Base-by-base conservation (phyloP, 306 rosid species). In the Astragalus glycyphyllos region DNA sequence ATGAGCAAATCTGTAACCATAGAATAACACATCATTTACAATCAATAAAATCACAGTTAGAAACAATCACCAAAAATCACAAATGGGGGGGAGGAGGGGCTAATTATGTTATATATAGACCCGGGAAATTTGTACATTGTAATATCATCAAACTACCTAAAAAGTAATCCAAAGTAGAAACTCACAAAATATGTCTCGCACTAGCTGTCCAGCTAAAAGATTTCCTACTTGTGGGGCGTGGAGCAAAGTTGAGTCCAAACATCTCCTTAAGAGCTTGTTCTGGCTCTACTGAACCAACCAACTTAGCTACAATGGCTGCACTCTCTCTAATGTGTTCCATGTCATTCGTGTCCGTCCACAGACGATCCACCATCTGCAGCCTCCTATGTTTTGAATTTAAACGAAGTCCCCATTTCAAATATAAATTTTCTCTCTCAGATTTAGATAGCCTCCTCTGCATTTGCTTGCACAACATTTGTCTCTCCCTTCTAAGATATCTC, bases 191-290 rank as follows among this genome's bases (percentile, higher is more conserved):
- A 68, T 67, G 47, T 76, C 63, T 83, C 71, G 86, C 41, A 38
- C 85, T 79, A 45, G 76, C 71, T 11, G 84, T 60, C 89, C 92
- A 82, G 56, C 84, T 69, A 44, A 72, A 74, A 73, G 81, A 82
- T 81, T 51, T 91, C 68, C 79, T 77, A 73, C 76, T 74, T 4
- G 89, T 55, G n/a, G 79, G 77, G 26, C 86, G 51, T 26, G 96
- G 96, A n/a, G 90, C 78, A 78, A 95, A 91, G 85, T 88, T 91
- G 70, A 95, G 99, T 8, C 96, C 99, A 79, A 95, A 95, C 99
- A 95, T 91, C 84, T 91, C 99, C 92, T 84, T 95, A 83, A 83
- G 88, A 17, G 99, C 99, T 16, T 72, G 83, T 15, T 86, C 86
- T 34, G 99, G 96, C 79, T 87, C 88, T 40, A 88, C 91, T 7